Conservation (phyloP, 306 rosid species). For the Prunus dulcis region DNA sequence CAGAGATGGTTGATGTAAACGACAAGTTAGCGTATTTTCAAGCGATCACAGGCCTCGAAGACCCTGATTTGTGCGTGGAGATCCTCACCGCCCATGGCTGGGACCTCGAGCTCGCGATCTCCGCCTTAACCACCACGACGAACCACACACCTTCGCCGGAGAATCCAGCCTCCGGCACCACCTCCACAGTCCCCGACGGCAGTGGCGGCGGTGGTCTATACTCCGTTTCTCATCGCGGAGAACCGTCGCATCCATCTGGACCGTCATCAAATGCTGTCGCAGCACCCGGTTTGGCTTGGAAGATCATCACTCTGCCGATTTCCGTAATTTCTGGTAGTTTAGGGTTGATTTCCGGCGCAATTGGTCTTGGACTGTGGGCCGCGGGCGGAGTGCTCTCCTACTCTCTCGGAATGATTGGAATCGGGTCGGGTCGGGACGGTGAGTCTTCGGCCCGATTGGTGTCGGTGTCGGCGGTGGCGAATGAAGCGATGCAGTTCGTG, state of each 20-base stretch:
- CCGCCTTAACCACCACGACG: constrained; percentile 54
- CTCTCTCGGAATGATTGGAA: constrained; percentile 77
- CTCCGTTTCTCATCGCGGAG: constrained; percentile 2
- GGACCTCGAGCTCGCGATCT: constrained; percentile 97
- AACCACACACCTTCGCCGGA: constrained; percentile 8
- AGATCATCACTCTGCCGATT: constrained; percentile 66
- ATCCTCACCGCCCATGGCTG: constrained; percentile 86
- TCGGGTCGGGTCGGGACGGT: constrained; percentile 34
- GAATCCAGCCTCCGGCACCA: constrained; percentile 4
- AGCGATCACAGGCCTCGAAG: constrained; percentile 88
- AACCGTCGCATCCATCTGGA: constrained; percentile 19
- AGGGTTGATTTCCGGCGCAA: constrained; percentile 76
- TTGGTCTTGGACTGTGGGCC: constrained; percentile 88
- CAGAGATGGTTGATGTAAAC: constrained; percentile 63
- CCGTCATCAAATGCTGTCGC: constrained; percentile 27
- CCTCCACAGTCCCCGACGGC: constrained; percentile 7
- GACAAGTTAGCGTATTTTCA: constrained; percentile 81
- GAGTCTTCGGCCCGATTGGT: constrained; percentile 54
- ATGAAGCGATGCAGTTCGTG: constrained; percentile 70
- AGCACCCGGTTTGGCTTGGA: constrained; percentile 76
- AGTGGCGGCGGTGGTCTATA: background rate
- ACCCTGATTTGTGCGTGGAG: constrained; percentile 80
- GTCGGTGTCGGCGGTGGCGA: constrained; percentile 54
- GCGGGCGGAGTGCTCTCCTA: constrained; percentile 92
- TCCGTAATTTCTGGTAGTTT: constrained; percentile 78